These are phyloP conservation scores for Scleroderma citrinum DNA, from an alignment of 768 basidiomycete genomes.

Conservation along the genomic window DNA sequence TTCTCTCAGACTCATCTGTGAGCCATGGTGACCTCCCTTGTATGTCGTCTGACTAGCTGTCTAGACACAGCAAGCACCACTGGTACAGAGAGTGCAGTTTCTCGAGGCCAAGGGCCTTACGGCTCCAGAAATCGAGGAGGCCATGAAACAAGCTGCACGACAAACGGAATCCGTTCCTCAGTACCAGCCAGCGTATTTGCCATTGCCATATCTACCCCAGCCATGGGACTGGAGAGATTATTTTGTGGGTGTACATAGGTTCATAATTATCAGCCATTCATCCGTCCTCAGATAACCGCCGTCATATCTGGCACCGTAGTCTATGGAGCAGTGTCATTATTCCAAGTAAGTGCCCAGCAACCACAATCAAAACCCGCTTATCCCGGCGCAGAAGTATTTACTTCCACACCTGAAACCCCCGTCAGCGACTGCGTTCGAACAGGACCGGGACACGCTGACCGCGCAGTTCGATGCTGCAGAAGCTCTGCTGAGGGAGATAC, in stretches of 20 bases:
- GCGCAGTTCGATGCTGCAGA: conserved; percentile 90
- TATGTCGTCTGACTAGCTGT: conserved; percentile 5
- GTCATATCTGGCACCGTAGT: conserved; percentile 83
- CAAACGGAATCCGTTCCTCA: conserved; percentile 10
- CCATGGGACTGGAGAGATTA: conserved; percentile 96
- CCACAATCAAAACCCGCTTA: not conserved
- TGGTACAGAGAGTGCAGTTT: conserved; percentile 86
- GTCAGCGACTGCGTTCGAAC: conserved; percentile 80
- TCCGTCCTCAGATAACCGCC: conserved; percentile 68
- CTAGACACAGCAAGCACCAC: conserved; percentile 71
- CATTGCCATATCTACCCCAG: conserved; percentile 39
- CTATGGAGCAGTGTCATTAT: conserved; percentile 75
- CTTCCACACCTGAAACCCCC: conserved; percentile 90
- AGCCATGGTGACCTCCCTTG: conserved; percentile 5
- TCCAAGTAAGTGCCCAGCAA: conserved; percentile 47
- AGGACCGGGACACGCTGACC: conserved; percentile 75
- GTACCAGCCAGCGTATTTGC: conserved; percentile 35
- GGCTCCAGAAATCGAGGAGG: conserved; percentile 77
- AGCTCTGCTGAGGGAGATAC: conserved; percentile 73
- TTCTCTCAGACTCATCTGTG: conserved; percentile 83
- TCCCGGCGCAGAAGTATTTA: conserved; percentile 70
- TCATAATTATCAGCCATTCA: conserved; percentile 16
- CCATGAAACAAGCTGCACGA: conserved; percentile 57
- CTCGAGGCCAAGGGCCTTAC: conserved; percentile 93
- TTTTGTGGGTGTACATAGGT: conserved; percentile 56